Base-by-base conservation (phyloP, 2,329 filamentous ascomycete genomes). In the Diplodia sapinea region DNA sequence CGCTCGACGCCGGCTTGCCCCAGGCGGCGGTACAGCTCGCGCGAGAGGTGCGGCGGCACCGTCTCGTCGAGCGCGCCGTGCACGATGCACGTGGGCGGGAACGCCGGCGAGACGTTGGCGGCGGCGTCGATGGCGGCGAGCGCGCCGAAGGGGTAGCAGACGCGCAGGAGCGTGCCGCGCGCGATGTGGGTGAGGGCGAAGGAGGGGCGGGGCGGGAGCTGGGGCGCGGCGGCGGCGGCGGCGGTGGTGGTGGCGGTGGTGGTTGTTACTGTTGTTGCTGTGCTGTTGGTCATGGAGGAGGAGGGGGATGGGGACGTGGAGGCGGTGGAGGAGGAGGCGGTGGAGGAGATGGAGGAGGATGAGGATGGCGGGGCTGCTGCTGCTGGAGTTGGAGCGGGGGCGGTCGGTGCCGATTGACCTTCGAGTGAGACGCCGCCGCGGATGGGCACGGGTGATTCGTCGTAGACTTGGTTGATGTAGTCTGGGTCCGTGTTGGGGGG, bases 101-200 rank as follows among this genome's bases (percentile, higher is more conserved):
- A 80, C 1, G 38, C 20, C 0, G 61, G 4, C 4, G 36, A 67
- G 7, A 82, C 66, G 59, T 80, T 80, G 12, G 68, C 57, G 6
- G 77, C 66, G 1, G 81, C 78, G 61, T 82, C 80, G 2, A 79
- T 74, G 38, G 72, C 65, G 29, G 62, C 36, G 47, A 59, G 63
- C 11, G 31, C n/a, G 36, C 66, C 65, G 12, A 64, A 68, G 13
- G 70, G 74, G 52, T 63, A 79, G 69, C 74, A 77, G 66, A 70
- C 76, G 69, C 76, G 70, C 20, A 82, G 67, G 0, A 82, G 79
- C 1, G 69, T 79, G 2, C 81, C 81, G 4, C 73, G 72, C 8
- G 78, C 78, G 31, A 82, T 81, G 67, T 81, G 79, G 6, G 78
- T 80, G 31, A 82, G 73, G 0, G 80, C 79, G 63, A 79, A 82